Percentiles rank a stretch among this genome's conserved stretches.
These are phyloP conservation scores for Simplicillium aogashimaense DNA, from an alignment of 2,329 filamentous ascomycete genomes.

Conservation along the genomic window DNA sequence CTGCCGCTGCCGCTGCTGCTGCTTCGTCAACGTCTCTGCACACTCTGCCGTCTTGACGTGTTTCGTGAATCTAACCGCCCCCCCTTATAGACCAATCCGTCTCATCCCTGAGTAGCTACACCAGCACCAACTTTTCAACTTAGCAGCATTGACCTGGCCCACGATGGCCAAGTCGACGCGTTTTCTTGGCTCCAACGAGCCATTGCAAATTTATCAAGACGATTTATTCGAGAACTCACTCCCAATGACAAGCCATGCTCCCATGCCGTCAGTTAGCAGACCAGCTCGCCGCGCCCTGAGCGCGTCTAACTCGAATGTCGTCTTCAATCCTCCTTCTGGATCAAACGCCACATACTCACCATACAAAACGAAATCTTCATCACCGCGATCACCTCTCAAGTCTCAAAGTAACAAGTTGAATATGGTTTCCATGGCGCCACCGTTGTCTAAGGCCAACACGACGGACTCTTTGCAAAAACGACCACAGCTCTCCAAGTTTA, in stretches of 20 bases:
- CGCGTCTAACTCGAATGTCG: conserved; percentile 48
- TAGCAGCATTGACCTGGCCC: conserved; percentile 21
- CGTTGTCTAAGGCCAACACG: conserved; percentile 37
- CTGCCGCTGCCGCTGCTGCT: too few species aligned
- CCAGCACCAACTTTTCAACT: neutral
- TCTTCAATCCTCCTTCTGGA: conserved; percentile 53
- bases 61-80: too few species aligned
- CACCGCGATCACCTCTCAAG: conserved; percentile 49
- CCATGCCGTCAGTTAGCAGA: conserved; percentile 42
- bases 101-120: neutral
- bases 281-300: conserved; percentile 37
- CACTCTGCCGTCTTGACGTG: too few species aligned
- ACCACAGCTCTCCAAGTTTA: conserved; percentile 48
- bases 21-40: neutral
- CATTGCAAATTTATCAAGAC: conserved; percentile 43
- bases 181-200: conserved; percentile 33
- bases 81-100: neutral
- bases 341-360: conserved; percentile 53
- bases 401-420: conserved; percentile 51
- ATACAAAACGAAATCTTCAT: conserved; percentile 53
- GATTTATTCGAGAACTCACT: conserved; percentile 33
- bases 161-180: conserved; percentile 43
- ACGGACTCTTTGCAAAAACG: conserved; percentile 66
- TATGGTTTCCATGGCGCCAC: conserved; percentile 57
- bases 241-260: conserved; percentile 44